Base-by-base conservation (phyloP, 257 asterid species). In the Jasminum sambac region DNA sequence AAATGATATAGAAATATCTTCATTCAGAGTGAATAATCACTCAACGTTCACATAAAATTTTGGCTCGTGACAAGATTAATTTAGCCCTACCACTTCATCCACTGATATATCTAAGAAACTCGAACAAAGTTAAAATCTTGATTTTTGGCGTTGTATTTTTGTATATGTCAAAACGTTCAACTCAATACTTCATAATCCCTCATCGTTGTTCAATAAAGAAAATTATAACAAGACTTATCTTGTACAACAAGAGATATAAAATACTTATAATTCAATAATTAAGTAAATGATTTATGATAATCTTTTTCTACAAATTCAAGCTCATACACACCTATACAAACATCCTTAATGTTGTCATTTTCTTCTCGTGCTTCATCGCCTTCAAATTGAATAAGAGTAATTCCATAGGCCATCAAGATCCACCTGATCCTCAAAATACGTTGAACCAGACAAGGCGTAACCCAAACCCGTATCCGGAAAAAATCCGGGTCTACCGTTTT, bases 361-460 rank as follows among this genome's bases (percentile, higher is more conserved):
- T 72, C 14, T 6, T 73, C 57, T 59, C 26, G 37, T 63, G 58
- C 26, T 61, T 60, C 17, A 69, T 42, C 30, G 9, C 43, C 60
- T 11, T 64, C 24, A 40, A 58, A 24, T 55, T 76, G 72, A 77
- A 61, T 83, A 84, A 55, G 72, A 77, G 55, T 83, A 84, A 55
- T 78, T 36, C 88, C 84, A 84, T 55, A 82, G 71, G 77, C 83
- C 77, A 64, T 77, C 86, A 17, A 81, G 73, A 46, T 84, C 86
- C 39, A 75, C 70, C 6, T 62, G 84, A 63, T 81, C 82, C 21
- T 55, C 73, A 13, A 57, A 66, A 16, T 58, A n/a, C 57, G 74
- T 76, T 46, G 62, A 68, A 62, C 12, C 19, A 19, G 60, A 13
- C 78, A 80, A 37, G 19, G 64, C 16, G 9, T 41, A 55, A 55